Percentiles rank a stretch among this genome's conserved stretches.
Conservation (phyloP, 352 stramenopile species). For the Globisporangium cederbergense region DNA sequence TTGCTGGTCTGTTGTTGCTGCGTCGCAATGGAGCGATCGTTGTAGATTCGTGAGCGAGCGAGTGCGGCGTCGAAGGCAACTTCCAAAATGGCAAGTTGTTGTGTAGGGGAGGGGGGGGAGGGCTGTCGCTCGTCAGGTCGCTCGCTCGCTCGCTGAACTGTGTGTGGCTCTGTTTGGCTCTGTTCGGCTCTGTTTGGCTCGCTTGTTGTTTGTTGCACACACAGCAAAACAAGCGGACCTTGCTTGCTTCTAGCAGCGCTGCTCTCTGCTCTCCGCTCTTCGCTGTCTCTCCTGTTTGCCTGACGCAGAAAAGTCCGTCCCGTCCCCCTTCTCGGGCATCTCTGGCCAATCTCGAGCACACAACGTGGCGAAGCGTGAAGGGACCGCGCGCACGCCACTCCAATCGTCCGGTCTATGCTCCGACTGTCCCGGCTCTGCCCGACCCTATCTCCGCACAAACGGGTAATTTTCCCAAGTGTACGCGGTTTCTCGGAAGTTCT, state of each 20-base stretch:
- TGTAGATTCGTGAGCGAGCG: slow-evolving; percentile 11
- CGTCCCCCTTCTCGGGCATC: slow-evolving; percentile 1
- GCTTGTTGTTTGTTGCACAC: slow-evolving; percentile 1
- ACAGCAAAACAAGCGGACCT: neutral
- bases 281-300: slow-evolving; percentile 1
- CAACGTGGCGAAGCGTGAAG: neutral
- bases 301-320: neutral
- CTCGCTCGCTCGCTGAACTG: slow-evolving; percentile 23
- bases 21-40: slow-evolving; percentile 15
- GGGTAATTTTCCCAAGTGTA: no score
- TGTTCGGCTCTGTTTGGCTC: slow-evolving; percentile 6
- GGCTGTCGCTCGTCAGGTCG: slow-evolving; percentile 37
- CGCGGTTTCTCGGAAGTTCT: no score
- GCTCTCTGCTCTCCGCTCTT: neutral
- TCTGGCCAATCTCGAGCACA: neutral
- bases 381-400: no score
- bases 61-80: slow-evolving; percentile 43
- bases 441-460: no score
- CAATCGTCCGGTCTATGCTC: no score
- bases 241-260: slow-evolving; percentile 1
- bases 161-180: slow-evolving; percentile 7
- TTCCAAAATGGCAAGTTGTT: slow-evolving; percentile 54
- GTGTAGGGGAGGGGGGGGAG: slow-evolving; percentile 10
- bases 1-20: slow-evolving; percentile 5
- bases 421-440: no score